These are phyloP conservation scores for Hypomontagnella submonticulosa DNA, from an alignment of 495 filamentous ascomycete genomes.

Conservation along the genomic window DNA sequence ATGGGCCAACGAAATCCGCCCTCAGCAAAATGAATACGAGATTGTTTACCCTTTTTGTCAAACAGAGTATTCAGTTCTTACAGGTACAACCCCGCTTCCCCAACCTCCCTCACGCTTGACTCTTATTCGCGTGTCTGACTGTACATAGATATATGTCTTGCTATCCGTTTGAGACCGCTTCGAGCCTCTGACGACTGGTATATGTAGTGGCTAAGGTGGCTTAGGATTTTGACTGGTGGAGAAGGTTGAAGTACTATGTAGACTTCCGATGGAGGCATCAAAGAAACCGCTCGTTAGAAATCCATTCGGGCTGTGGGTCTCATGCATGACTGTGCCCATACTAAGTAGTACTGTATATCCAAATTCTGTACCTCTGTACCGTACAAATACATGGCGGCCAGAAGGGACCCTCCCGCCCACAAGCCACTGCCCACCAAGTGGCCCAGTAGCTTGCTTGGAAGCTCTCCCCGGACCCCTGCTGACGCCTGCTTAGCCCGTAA, in stretches of 20 bases:
- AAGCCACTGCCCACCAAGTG: slow-evolving; percentile 9
- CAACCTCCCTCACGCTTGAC: slow-evolving; percentile 5
- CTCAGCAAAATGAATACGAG: slow-evolving; percentile 16
- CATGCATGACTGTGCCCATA: slow-evolving; percentile 21
- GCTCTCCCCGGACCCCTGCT: slow-evolving; percentile 39
- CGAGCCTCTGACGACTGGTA: slow-evolving; percentile 15
- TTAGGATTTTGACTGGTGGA: slow-evolving; percentile 29
- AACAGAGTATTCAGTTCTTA: not conserved
- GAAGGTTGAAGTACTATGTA: slow-evolving; percentile 33
- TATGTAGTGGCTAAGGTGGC: slow-evolving; percentile 12
- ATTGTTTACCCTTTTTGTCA: slow-evolving; percentile 8
- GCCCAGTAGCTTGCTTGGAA: slow-evolving; percentile 29
- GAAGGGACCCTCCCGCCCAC: slow-evolving; percentile 4
- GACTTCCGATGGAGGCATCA: slow-evolving; percentile 23
- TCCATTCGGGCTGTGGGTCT: slow-evolving; percentile 22
- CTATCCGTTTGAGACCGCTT: slow-evolving; percentile 26
- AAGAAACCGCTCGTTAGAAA: slow-evolving; percentile 26
- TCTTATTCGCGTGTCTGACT: slow-evolving; percentile 5
- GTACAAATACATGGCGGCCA: slow-evolving; percentile 19
- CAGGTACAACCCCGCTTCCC: slow-evolving; percentile 20
- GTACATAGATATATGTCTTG: slow-evolving; percentile 9
- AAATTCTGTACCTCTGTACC: not conserved
- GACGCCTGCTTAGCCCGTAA: slow-evolving; percentile 26
- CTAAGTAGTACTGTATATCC: not conserved
- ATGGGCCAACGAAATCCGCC: slow-evolving; percentile 5